These are phyloP conservation scores for Lavandula angustifolia DNA, from an alignment of 257 asterid genomes.

Conservation along the genomic window DNA sequence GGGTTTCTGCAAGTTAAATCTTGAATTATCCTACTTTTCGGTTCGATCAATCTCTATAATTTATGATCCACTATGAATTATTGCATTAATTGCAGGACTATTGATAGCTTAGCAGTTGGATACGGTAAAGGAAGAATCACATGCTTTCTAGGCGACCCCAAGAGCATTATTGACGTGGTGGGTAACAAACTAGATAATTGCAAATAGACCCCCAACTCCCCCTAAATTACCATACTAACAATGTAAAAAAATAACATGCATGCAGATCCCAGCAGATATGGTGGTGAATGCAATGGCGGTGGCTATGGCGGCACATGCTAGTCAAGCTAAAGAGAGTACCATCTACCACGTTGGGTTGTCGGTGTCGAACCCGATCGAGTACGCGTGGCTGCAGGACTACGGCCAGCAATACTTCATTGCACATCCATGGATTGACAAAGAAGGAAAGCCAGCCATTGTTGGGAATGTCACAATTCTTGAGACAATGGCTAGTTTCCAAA, in stretches of 20 bases:
- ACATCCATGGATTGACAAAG: slow-evolving; percentile 77
- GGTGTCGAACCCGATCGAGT: slow-evolving; percentile 60
- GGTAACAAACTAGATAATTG: no score
- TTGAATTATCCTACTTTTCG: not conserved
- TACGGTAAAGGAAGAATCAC: slow-evolving; percentile 73
- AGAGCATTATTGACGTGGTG: no score
- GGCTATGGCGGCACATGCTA: slow-evolving; percentile 62
- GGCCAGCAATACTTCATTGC: slow-evolving; percentile 52
- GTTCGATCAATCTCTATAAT: not conserved
- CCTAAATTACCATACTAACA: not conserved
- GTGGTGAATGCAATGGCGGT: slow-evolving; percentile 85
- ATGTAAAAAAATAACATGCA: not conserved
- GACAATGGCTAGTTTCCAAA: slow-evolving; percentile 64
- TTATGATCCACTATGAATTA: not conserved
- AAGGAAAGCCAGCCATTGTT: slow-evolving; percentile 68
- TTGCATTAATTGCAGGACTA: slow-evolving; percentile 46
- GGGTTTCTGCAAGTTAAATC: no score
- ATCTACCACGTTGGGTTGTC: slow-evolving; percentile 78
- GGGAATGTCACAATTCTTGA: slow-evolving; percentile 55
- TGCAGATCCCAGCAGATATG: slow-evolving; percentile 92
- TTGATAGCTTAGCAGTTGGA: slow-evolving; percentile 77
- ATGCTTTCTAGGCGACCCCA: slow-evolving; percentile 63
- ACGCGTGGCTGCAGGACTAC: slow-evolving; percentile 43
- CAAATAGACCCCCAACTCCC: not conserved
- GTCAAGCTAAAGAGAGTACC: slow-evolving; percentile 39